Conservation (phyloP, 1,139 yeast genomes). For the Diutina scorzettiae region DNA sequence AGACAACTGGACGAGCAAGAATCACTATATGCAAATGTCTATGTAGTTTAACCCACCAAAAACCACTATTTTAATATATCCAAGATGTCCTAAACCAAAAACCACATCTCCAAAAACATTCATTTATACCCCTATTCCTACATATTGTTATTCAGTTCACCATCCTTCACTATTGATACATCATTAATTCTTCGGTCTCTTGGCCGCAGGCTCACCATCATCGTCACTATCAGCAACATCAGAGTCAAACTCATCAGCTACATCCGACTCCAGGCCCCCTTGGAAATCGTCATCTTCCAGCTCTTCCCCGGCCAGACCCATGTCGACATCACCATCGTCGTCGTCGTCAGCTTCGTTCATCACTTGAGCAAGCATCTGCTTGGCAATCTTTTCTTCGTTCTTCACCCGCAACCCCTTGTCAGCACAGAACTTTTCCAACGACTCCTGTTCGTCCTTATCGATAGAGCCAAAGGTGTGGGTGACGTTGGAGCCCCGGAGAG, state of each 20-base stretch:
- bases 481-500: conserved; percentile 51
- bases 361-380: conserved; percentile 66
- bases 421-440: conserved; percentile 63
- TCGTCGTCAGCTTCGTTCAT: conserved; percentile 56
- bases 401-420: conserved; percentile 71
- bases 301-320: conserved; percentile 65
- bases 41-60: too few relatives aligned
- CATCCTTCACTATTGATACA: too few relatives aligned
- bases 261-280: conserved; percentile 52
- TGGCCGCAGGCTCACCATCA: conserved; percentile 7
- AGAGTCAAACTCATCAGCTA: conserved; percentile 83
- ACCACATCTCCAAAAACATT: neutral
- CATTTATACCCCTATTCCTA: too few relatives aligned
- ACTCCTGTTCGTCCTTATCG: conserved; percentile 78
- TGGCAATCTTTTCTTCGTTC: conserved; percentile 84
- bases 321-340: conserved; percentile 44
- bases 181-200: neutral
- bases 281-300: conserved; percentile 60
- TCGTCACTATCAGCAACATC: conserved; percentile 41
- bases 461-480: conserved; percentile 83
- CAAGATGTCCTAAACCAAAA: too few relatives aligned
- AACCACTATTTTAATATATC: too few relatives aligned
- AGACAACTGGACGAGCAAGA: too few relatives aligned
- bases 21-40: too few relatives aligned
- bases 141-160: too few relatives aligned